Base-by-base conservation (phyloP, 1,284 basidiomycete species). In the Ustanciosporium gigantosporum region DNA sequence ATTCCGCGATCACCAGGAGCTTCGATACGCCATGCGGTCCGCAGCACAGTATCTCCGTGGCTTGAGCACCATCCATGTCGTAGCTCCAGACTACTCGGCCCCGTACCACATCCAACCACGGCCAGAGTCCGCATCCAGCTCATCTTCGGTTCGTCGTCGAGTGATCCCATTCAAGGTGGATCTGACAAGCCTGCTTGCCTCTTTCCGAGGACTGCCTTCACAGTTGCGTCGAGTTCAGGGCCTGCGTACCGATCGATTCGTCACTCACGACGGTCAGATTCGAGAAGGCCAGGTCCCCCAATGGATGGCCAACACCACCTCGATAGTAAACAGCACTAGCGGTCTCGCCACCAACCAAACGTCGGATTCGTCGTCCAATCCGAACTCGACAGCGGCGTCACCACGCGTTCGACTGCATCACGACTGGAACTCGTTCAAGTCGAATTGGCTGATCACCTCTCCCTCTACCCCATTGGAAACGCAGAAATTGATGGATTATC, bases 1-100 rank as follows among this genome's bases (percentile, higher is more conserved):
- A 1, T 71, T 69, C 43, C 44, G 64, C 9, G 67, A 72, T 19
- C 53, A 60, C 17, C 39, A 66, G 42, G 69, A 72, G 58, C 43
- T 72, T 29, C 44, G 51, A 20, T 69, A 48, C 34, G 58, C 60
- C 7, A 43, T 58, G 41, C 53, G 46, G 13, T 62, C 46, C 24
- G 69, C 41, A 31, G 45, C 37, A 13, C 55, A 46, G 41, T 53
- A 64, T 40, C 46, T 71, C n/a, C 49, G 46, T 3, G 43, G 49
- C 21, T 22, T 71, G 1, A 24, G 38, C 13, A 61, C 38, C 24
- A 55, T 69, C 16, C 69, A 71, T 43, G 38, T 71, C 29, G 47
- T 71, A 19, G 40, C 55, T 15, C 62, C 66, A 13, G 67, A 69
- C 58, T 71, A 67, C 49, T 50, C 53, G 3, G 55, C 50, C 14